Base-by-base conservation (phyloP, 1,284 basidiomycete species). In the Bjerkandera adusta region DNA sequence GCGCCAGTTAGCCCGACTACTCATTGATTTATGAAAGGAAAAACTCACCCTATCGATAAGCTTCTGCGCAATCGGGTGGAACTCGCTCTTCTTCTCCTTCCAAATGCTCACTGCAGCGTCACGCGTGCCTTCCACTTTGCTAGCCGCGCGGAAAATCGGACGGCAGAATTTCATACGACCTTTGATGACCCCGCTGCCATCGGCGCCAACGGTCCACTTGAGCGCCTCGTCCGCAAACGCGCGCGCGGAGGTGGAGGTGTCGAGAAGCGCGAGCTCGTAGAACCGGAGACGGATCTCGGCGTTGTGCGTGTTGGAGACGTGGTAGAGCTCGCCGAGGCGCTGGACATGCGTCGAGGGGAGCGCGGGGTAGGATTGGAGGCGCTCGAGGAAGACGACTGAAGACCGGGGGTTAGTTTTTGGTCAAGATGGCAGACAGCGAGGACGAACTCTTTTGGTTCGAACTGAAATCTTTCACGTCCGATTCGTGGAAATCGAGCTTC, bases 91-190 rank as follows among this genome's bases (percentile, higher is more conserved):
- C 51, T 77, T 65, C 36, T 64, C 68, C 36, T 59, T 57, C 61
- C 85, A 92, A 25, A 68, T 71, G 18, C 71, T 69, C 54, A 79
- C 68, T 1, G 94, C 89, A 26, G 93, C 65, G 16, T 70, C 68
- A 13, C 69, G 64, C n/a, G n/a, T n/a, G n/a, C n/a, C n/a, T 62
- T 92, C 76, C 16, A 87, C 82, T 47, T 75, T 71, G 26, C 60
- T 64, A 15, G 81, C 73, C 0, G 69, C 75, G 33, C 76, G 65
- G 58, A 89, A 81, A 6, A 79, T 68, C 0, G 85, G 85, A 45
- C 89, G 66, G 62, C 86, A 90, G 68, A 90, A 90, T 63, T 92
- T 91, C 87, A 91, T 89, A 16, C 89, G 71, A 3, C 85, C 87
- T 58, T 85, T 83, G 49, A 89, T 65, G 30, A 79, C 66, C 3